Evolutionary conservation across 805 yeast genomes (phyloP), one percentile per base, ranked within the genome.

Genomic region (Lipomyces mesembrius): DNA sequence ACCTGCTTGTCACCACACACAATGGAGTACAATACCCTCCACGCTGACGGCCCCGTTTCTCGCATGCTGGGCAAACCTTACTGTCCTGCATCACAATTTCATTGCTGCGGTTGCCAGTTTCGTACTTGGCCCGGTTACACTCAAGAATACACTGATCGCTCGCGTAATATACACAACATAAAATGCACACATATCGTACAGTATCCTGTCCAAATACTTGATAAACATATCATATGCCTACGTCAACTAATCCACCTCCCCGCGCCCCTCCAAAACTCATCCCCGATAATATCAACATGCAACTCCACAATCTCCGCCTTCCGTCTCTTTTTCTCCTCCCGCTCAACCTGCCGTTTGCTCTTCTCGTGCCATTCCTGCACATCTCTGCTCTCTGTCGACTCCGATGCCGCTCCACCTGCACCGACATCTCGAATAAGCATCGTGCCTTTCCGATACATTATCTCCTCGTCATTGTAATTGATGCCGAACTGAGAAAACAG

Each of bases 401-500:
- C 69, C 74, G 9, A 60, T 14, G 55, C 7, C 14, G 34, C 12
- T 25, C 25, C 12, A 6, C 20, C 27, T 14, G 32, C 32, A 17
- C 49, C 25, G 6, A 57, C 35, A 62, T 86, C 88, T 73, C 93
- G 79, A 2, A 87, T 80, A 20, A 85, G 76, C 1, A 85, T 77
- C 0, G 93, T 86, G 1, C 99, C 99, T 79, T 94, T 95, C 70
- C 89, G 90, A 79, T 79, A 95, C 69, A 92, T 88, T 63, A 90
- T 97, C 0, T 90, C 90, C 78, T 94, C 98, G 70, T 91, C 86
- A 76, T 95, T 95, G 78, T 95, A 95, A 75, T 95, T 95, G 55
- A 94, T 87, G 0, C 90, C 90, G 77, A 93, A 90, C 67, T 87
- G 84, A 27, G 83, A 79, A 75, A 90, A 95, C 67, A 95, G 76